phyloP scores from a whole-genome alignment of 2,329 filamentous ascomycete species.

The Sporothrix brasiliensis region DNA sequence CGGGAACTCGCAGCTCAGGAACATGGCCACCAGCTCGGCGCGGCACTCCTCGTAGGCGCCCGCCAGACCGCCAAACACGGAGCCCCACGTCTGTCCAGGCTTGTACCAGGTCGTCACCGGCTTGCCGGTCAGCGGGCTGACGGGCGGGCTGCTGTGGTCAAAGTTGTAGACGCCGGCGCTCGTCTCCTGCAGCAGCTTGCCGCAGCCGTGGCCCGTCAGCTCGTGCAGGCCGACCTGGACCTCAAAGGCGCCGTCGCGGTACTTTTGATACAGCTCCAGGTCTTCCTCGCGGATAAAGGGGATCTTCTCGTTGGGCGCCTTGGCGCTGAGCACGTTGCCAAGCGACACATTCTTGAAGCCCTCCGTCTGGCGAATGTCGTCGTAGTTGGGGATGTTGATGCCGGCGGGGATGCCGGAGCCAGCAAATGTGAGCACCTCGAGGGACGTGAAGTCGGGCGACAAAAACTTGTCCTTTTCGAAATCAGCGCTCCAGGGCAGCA shows the following conservation, averaged over 20 bases:
- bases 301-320: slow-evolving; percentile 87
- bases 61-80: slow-evolving; percentile 84
- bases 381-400: slow-evolving; percentile 72
- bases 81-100: slow-evolving; percentile 92
- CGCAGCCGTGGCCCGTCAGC: slow-evolving; percentile 82
- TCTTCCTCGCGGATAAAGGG: slow-evolving; percentile 85
- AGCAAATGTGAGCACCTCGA: slow-evolving; percentile 86
- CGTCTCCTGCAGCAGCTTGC: slow-evolving; percentile 91
- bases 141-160: slow-evolving; percentile 75
- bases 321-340: slow-evolving; percentile 89
- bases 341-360: slow-evolving; percentile 94
- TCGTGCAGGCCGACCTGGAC: slow-evolving; percentile 96
- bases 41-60: slow-evolving; percentile 93
- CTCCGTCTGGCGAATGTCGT: slow-evolving; percentile 76
- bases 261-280: slow-evolving; percentile 75
- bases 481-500: slow-evolving; percentile 81
- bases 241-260: slow-evolving; percentile 86
- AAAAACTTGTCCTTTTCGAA: slow-evolving; percentile 98
- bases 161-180: slow-evolving; percentile 84
- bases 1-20: slow-evolving; percentile 81
- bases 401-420: slow-evolving; percentile 68
- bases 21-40: slow-evolving; percentile 93
- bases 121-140: slow-evolving; percentile 77
- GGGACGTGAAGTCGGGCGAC: slow-evolving; percentile 91
- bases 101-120: slow-evolving; percentile 88